Evolutionary conservation across 306 rosid species (phyloP).

Genomic region (Acmispon strigosus): DNA sequence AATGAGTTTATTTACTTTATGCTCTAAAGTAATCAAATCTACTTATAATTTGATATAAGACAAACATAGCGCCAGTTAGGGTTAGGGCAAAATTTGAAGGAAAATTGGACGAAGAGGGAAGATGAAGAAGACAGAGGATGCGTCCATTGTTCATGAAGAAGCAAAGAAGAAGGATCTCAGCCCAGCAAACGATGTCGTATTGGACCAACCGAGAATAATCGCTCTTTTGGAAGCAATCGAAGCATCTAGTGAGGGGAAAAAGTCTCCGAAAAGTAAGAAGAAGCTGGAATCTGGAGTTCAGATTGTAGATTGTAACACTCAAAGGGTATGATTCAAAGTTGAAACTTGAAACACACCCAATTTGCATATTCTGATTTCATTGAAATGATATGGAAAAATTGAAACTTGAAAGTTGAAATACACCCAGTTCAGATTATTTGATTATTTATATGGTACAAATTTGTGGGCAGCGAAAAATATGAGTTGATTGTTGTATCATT

Average conservation of each 20-base stretch:
- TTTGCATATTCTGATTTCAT: not conserved
- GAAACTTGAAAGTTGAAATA: too few relatives aligned
- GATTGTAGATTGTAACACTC: slow-evolving; percentile 1
- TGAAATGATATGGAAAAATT: not conserved
- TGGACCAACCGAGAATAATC: not conserved
- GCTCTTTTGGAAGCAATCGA: not conserved
- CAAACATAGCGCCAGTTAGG: not conserved
- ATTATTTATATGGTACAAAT: not conserved
- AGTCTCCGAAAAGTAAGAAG: slow-evolving; percentile 12
- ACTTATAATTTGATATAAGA: too few relatives aligned
- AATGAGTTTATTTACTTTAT: too few relatives aligned
- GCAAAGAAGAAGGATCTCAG: slow-evolving; percentile 41
- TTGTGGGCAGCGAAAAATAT: too few relatives aligned
- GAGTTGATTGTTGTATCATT: too few relatives aligned
- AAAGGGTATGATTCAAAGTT: not conserved
- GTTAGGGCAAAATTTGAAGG: not conserved
- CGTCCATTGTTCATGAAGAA: slow-evolving; percentile 28
- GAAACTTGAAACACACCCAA: not conserved
- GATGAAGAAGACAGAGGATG: slow-evolving; percentile 24
- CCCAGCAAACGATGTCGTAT: slow-evolving; percentile 14
- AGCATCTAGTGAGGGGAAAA: not conserved
- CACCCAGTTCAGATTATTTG: too few relatives aligned
- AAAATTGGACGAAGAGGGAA: slow-evolving; percentile 39
- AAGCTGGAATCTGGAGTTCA: slow-evolving; percentile 23
- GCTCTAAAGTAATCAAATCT: too few relatives aligned